Base-by-base conservation (phyloP, 768 basidiomycete genomes). In the Lentinula boryana region DNA sequence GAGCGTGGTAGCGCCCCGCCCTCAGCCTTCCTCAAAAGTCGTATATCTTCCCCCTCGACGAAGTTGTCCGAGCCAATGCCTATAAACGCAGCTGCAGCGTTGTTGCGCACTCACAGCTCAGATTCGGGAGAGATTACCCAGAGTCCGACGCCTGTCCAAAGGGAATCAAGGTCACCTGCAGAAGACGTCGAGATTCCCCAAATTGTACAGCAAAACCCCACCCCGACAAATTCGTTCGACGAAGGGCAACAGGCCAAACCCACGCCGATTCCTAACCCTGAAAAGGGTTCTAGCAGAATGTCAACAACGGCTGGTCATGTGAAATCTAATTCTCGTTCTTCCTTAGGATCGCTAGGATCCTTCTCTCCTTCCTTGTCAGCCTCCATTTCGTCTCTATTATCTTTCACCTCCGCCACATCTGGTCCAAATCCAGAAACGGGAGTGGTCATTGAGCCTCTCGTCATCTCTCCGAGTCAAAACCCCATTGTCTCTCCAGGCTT, bases 391-490 rank as follows among this genome's bases (percentile, higher is more conserved):
- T 9, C 56, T 15, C 63, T 64, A 15, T 54, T 62, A 56, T 55
- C 68, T 3, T 63, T 65, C 12, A 67, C 6, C 60, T 43, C 23
- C 56, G 65, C 51, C 60, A 65, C 46, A 59, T 61, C 21, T 44
- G 40, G 55, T 56, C 55, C 55, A 27, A 56, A 56, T 56, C 55
- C 55, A 1, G 38, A 56, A 38, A 56, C 55, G 8, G 55, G 65
- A 60, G 63, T 70, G 59, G 70, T 72, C 23, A 85, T 87, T 56
- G 82, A 86, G 58, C 84, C 85, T 33, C 75, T 87, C n/a, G 66
- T 85, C 35, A 72, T 76, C 7, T 70, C 76, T 9, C 68, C 75
- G 16, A 50, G 63, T 66, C 52, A 69, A 67, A 61, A 18, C 46
- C 23, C 49, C 56, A 36, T 57, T 0, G 48, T 69, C 9, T 53